These are phyloP conservation scores for Phytopythium boreale DNA, from an alignment of 352 stramenopile genomes.

Conservation along the genomic window DNA sequence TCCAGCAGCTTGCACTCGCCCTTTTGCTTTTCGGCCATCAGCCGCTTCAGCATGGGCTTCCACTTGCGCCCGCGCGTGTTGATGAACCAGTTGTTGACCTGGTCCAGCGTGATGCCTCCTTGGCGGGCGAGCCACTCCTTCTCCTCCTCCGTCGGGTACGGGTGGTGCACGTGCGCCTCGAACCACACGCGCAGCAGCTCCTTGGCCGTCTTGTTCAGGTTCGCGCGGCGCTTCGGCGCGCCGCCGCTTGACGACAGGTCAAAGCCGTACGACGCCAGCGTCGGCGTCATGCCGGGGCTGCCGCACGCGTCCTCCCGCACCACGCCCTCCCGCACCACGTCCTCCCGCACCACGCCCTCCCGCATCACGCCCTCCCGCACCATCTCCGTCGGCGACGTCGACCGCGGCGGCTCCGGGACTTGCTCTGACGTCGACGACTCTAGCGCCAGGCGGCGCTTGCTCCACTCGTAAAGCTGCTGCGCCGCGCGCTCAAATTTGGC, in stretches of 20 bases:
- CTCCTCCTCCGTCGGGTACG: conserved; percentile 83
- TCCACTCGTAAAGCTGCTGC: conserved; percentile 30
- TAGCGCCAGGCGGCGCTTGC: conserved; percentile 19
- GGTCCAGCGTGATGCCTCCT: conserved; percentile 78
- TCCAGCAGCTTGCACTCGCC: conserved; percentile 64
- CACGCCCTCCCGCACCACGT: neutral
- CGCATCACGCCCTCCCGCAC: neutral
- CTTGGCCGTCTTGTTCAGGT: conserved; percentile 73
- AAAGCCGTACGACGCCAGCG: conserved; percentile 28
- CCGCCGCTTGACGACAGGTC: conserved; percentile 30
- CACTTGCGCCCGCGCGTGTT: conserved; percentile 84
- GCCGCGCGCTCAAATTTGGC: conserved; percentile 26
- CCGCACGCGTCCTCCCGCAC: neutral
- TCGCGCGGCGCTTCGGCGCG: conserved; percentile 67
- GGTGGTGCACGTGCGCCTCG: conserved; percentile 79
- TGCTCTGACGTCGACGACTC: neutral
- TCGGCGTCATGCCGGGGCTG: neutral
- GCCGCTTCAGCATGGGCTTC: conserved; percentile 76
- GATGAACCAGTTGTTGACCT: conserved; percentile 91
- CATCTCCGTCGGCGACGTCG: conserved; percentile 17
- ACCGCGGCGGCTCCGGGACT: conserved; percentile 9
- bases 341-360: neutral
- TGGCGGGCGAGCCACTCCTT: conserved; percentile 64
- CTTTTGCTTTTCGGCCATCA: conserved; percentile 66
- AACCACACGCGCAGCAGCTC: conserved; percentile 78